Conservation (phyloP, 306 rosid species). For the Arachis hypogaea region DNA sequence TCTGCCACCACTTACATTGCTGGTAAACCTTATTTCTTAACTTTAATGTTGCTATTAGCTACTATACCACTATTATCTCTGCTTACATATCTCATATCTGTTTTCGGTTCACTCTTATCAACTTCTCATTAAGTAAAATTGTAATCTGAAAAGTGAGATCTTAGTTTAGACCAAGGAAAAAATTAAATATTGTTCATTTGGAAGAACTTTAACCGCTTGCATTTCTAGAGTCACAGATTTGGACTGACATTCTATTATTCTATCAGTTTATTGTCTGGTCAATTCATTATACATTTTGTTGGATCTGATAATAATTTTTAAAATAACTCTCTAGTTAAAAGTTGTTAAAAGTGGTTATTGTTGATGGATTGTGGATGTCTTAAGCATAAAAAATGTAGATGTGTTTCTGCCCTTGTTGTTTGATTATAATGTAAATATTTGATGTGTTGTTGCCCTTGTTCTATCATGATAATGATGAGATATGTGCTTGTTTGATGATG, state of each 20-base stretch:
- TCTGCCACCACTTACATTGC: conserved; percentile 69
- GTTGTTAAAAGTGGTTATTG: background rate
- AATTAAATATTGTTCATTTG: background rate
- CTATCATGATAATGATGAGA: too few relatives aligned
- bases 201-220: background rate
- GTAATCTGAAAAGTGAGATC: background rate
- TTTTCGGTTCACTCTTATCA: background rate
- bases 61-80: conserved; percentile 1
- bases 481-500: too few relatives aligned
- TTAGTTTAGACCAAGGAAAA: background rate
- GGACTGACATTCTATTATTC: background rate
- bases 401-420: too few relatives aligned
- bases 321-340: too few relatives aligned
- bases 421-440: too few relatives aligned
- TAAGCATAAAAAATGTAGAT: too few relatives aligned
- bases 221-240: conserved; percentile 26
- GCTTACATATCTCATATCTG: conserved; percentile 20
- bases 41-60: too few relatives aligned
- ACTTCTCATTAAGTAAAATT: background rate
- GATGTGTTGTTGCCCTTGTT: too few relatives aligned
- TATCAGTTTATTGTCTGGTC: background rate
- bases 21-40: conserved; percentile 44
- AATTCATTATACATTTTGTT: background rate
- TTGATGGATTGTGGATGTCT: background rate
- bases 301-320: background rate